Conservation (phyloP, 225 moss, liverwort and hornwort species). For the Thuidium tamariscinum region DNA sequence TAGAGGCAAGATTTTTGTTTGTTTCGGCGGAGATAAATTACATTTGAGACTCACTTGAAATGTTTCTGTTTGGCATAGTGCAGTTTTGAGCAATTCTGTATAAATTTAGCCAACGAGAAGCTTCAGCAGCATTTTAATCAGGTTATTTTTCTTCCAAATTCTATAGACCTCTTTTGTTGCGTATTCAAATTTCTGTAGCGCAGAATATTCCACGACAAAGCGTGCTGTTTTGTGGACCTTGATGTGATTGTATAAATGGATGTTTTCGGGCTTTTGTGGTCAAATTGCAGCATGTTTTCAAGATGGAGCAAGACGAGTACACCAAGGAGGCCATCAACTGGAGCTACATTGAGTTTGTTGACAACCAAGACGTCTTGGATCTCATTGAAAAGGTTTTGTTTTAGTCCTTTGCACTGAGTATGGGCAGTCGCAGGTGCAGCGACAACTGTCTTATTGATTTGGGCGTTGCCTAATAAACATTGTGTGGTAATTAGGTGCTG, state of each 20-base stretch:
- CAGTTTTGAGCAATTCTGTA: constrained; percentile 99
- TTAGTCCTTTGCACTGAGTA: neutral
- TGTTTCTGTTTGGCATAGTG: neutral
- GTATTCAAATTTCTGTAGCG: neutral
- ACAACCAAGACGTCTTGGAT: constrained; percentile 97
- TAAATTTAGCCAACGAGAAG: constrained; percentile 99
- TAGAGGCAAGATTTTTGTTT: neutral
- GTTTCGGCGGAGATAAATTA: neutral
- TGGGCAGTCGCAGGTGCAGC: neutral
- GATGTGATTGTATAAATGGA: neutral
- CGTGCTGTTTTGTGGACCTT: neutral
- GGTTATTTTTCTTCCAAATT: constrained; percentile 21
- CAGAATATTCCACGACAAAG: neutral
- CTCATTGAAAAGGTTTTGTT: constrained; percentile 79
- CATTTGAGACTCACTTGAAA: neutral
- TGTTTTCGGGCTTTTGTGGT: neutral
- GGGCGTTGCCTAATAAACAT: neutral
- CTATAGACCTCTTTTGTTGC: neutral
- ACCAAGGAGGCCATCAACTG: constrained; percentile 92
- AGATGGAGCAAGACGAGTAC: constrained; percentile 99
- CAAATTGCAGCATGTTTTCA: constrained; percentile 80
- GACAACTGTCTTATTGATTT: neutral
- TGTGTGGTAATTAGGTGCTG: neutral
- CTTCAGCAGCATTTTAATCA: constrained; percentile 99
- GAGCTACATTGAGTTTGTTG: constrained; percentile 99